Evolutionary conservation across 2,329 filamentous ascomycete species (phyloP).

Genomic region (Chaetoscypha palmicola): DNA sequence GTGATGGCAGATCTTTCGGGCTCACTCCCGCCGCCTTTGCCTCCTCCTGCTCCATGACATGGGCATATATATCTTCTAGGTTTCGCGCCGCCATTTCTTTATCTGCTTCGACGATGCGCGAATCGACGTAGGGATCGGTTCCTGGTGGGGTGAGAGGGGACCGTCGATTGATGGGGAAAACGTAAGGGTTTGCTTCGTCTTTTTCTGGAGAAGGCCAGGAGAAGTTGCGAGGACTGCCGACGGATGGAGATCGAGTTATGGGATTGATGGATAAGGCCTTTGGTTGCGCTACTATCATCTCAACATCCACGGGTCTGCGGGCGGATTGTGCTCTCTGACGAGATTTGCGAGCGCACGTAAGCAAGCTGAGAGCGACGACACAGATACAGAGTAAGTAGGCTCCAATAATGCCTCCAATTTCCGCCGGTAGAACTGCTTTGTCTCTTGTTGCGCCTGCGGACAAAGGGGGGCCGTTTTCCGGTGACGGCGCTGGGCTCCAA

Average conservation of each 20-base stretch:
- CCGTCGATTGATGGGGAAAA: conserved; percentile 37
- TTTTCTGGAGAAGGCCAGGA: conserved; percentile 43
- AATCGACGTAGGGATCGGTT: conserved; percentile 66
- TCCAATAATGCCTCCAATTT: conserved; percentile 77
- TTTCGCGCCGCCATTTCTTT: conserved; percentile 69
- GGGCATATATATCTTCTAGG: conserved; percentile 83
- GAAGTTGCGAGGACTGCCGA: conserved; percentile 35
- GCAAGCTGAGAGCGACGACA: conserved; percentile 60
- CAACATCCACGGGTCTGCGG: conserved; percentile 25
- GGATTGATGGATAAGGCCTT: conserved; percentile 11
- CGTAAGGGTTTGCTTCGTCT: conserved; percentile 35
- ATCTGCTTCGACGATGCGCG: conserved; percentile 67
- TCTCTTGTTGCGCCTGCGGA: conserved; percentile 54
- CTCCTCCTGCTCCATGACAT: conserved; percentile 84
- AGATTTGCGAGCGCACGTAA: conserved; percentile 53
- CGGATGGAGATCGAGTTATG: conserved; percentile 28
- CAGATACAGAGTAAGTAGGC: conserved; percentile 75
- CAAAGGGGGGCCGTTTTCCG: conserved; percentile 53
- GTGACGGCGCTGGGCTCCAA: conserved; percentile 49
- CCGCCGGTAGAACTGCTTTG: conserved; percentile 61
- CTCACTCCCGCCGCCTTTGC: conserved; percentile 51
- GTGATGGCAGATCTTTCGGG: conserved; percentile 37
- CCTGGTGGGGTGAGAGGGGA: conserved; percentile 19
- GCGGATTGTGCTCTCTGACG: conserved; percentile 27
- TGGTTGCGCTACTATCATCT: conserved; percentile 40